These are phyloP conservation scores for Blepharisma stoltei DNA, from an alignment of 73 alveolate genomes.

Conservation along the genomic window DNA sequence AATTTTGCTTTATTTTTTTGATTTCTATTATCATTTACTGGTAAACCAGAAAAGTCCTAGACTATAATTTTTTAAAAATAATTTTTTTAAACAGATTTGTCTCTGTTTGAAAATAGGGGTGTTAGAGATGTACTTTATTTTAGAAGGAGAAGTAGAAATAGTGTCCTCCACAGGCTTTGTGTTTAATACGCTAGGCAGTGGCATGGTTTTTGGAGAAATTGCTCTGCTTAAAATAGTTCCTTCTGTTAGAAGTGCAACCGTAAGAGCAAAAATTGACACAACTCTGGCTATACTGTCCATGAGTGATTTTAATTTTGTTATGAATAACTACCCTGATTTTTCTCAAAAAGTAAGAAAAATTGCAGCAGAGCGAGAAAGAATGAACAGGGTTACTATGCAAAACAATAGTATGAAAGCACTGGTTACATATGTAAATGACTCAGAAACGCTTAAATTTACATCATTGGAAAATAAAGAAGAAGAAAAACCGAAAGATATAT, in stretches of 20 bases:
- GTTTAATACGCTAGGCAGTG: slow-evolving; percentile 37
- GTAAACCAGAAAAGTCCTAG: too few relatives aligned
- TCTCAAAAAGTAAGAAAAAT: slow-evolving; percentile 26
- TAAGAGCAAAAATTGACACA: slow-evolving; percentile 36
- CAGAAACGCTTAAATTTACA: background rate
- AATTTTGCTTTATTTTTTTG: too few relatives aligned
- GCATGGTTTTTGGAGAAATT: slow-evolving; percentile 39
- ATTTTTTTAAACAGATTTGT: too few relatives aligned
- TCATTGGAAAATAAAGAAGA: background rate
- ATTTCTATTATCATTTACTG: too few relatives aligned
- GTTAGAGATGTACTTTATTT: slow-evolving; percentile 56
- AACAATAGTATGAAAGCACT: background rate
- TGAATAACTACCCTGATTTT: slow-evolving; percentile 52
- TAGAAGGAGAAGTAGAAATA: slow-evolving; percentile 48
- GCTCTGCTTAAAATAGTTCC: slow-evolving; percentile 23
- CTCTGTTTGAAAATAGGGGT: too few relatives aligned
- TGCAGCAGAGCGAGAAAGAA: slow-evolving; percentile 29
- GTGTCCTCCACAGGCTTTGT: slow-evolving; percentile 30
- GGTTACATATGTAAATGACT: background rate
- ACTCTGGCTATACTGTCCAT: slow-evolving; percentile 47
- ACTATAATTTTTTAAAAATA: too few relatives aligned
- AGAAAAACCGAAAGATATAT: background rate
- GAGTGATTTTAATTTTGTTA: slow-evolving; percentile 43
- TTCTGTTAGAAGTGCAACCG: slow-evolving; percentile 35
- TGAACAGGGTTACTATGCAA: slow-evolving; percentile 17